Conservation (phyloP, 2,329 filamentous ascomycete species). For the Aspergillus niger region DNA sequence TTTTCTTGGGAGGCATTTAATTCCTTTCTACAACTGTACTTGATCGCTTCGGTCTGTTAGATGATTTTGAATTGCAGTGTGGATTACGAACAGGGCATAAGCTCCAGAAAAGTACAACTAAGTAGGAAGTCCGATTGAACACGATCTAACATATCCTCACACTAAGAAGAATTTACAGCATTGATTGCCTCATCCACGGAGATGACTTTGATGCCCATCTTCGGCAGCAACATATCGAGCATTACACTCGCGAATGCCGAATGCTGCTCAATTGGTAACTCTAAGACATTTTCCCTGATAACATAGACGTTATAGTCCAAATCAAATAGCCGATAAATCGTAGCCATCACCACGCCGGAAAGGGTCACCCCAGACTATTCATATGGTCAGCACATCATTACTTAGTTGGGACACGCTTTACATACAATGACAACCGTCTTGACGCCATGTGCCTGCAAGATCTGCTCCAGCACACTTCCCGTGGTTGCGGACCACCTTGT, state of each 20-base stretch:
- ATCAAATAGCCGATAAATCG: constrained; percentile 48
- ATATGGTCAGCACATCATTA: rapidly evolving
- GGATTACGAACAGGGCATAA: too few relatives aligned
- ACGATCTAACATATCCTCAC: too few relatives aligned
- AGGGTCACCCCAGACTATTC: constrained; percentile 44
- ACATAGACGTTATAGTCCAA: constrained; percentile 48
- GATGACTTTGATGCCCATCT: constrained; percentile 29
- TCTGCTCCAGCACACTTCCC: constrained; percentile 46
- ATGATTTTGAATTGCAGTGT: too few relatives aligned
- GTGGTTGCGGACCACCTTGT: constrained; percentile 46
- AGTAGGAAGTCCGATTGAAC: too few relatives aligned
- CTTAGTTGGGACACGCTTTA: background rate
- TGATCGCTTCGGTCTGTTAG: too few relatives aligned
- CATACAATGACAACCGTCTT: constrained; percentile 45
- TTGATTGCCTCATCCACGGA: constrained; percentile 19
- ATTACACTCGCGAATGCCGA: constrained; percentile 21
- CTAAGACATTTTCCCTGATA: constrained; percentile 40
- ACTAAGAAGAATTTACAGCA: too few relatives aligned
- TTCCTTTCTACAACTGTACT: too few relatives aligned
- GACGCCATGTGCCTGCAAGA: constrained; percentile 43
- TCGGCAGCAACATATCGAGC: constrained; percentile 29
- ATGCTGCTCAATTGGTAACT: constrained; percentile 28
- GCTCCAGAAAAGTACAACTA: too few relatives aligned
- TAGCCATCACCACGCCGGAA: constrained; percentile 47
- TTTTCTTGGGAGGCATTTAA: too few relatives aligned